These are phyloP conservation scores for Zizania palustris DNA, from an alignment of 202 grass and related monocot genomes.

Conservation along the genomic window DNA sequence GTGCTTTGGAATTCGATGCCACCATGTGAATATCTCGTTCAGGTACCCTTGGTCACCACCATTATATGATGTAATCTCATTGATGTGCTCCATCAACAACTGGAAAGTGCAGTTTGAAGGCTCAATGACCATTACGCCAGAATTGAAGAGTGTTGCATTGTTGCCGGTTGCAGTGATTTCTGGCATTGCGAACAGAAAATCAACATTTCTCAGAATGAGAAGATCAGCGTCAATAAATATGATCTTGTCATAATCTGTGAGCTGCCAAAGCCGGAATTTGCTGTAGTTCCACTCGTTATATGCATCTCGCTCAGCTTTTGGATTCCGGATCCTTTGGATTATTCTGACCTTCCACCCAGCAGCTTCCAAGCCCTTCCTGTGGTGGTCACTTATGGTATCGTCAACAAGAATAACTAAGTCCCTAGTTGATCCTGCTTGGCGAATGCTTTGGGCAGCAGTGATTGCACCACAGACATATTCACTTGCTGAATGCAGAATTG, in stretches of 20 bases:
- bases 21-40: constrained; percentile 98
- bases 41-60: constrained; percentile 90
- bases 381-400: constrained; percentile 65
- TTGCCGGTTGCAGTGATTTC: constrained; percentile 90
- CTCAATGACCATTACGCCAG: constrained; percentile 91
- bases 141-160: constrained; percentile 94
- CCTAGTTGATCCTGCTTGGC: constrained; percentile 76
- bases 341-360: constrained; percentile 94
- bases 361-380: constrained; percentile 71
- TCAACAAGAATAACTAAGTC: constrained; percentile 93
- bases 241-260: constrained; percentile 97
- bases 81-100: constrained; percentile 87
- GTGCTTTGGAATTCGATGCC: constrained; percentile 83
- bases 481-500: constrained; percentile 93
- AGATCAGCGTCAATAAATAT: constrained; percentile 97
- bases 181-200: constrained; percentile 90
- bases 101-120: constrained; percentile 93
- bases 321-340: constrained; percentile 84
- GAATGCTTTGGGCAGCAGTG: constrained; percentile 84
- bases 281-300: constrained; percentile 99
- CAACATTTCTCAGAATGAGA: constrained; percentile 83
- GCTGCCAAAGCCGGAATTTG: constrained; percentile 97
- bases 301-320: constrained; percentile 83
- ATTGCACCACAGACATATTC: constrained; percentile 90
- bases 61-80: constrained; percentile 89